Base-by-base conservation (phyloP, 2,329 filamentous ascomycete genomes). In the Aspergillus sp. region DNA sequence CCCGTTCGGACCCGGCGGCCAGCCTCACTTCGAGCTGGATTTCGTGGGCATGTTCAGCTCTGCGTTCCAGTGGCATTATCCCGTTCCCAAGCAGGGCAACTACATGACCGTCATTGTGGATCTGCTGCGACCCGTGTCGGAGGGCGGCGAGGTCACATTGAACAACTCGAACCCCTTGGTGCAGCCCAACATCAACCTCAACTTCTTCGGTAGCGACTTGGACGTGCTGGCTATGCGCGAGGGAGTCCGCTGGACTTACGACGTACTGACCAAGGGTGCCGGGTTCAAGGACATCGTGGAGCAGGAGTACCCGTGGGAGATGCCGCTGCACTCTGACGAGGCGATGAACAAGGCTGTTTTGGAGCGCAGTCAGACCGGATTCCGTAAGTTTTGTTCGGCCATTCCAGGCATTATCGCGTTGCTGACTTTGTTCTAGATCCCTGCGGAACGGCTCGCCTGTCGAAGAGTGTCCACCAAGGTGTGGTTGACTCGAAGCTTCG, bases 21-120 rank as follows among this genome's bases (percentile, higher is more conserved):
- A 87, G 69, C 84, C 85, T 26, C 84, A 87, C 63, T 86, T 87
- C 63, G 84, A 87, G 72, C 78, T 86, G 36, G 85, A 88, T 72
- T 88, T 88, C 65, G 81, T 88, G 11, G 75, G 78, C 55, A 80
- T 87, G 77, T 88, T 87, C 68, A 73, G 79, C 46, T 73, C 73
- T 11, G 80, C 80, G 0, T 83, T 82, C 72, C 80, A 82, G 65
- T 82, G 79, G 78, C 80, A 82, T 60, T 76, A 76, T 52, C 79
- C 78, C 0, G 71, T 69, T 0, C 80, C 80, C 0, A 65, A 64
- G 0, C 60, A 69, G 64, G 85, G 84, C 0, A 76, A 77, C 65
- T 83, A 84, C 71, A 74, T 85, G 56, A 87, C 84, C 0, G 80
- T 88, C 1, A 82, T 88, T 54, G 80, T 83, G 7, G 80, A 81